Conservation (phyloP, 345 rosid species). For the Lumnitzera racemosa region DNA sequence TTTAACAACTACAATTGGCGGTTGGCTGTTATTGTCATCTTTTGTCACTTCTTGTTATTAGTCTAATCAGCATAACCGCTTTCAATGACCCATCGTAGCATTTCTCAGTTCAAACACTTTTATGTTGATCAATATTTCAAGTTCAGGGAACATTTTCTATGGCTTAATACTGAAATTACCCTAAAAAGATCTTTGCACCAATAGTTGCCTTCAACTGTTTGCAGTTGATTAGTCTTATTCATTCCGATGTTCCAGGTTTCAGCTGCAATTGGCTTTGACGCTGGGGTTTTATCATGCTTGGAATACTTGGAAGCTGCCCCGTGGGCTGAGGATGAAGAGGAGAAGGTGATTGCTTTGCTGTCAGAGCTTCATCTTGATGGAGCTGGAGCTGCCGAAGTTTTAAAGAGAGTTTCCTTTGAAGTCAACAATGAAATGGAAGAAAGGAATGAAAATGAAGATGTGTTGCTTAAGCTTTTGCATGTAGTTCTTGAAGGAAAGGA, state of each 20-base stretch:
- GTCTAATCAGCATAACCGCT: no score
- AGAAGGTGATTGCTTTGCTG: conserved; percentile 71
- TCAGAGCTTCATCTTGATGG: conserved; percentile 88
- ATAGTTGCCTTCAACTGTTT: background rate
- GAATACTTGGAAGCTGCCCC: conserved; percentile 99
- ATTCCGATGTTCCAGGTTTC: conserved; percentile 53
- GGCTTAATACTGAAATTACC: no score
- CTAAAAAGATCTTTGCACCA: background rate
- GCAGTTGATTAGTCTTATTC: conserved; percentile 2
- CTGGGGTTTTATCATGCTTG: conserved; percentile 91
- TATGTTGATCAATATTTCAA: no score
- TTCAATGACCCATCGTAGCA: no score
- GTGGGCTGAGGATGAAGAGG: conserved; percentile 99
- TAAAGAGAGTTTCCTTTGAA: conserved; percentile 86
- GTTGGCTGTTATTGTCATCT: no score
- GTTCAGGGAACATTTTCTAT: no score
- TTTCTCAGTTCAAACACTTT: no score
- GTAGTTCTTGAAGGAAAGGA: conserved; percentile 97
- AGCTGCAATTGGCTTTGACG: conserved; percentile 93
- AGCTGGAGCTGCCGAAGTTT: conserved; percentile 86
- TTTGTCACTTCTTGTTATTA: no score
- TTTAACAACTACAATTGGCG: no score
- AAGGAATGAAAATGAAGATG: conserved; percentile 52
- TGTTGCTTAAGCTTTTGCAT: conserved; percentile 74
- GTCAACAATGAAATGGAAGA: conserved; percentile 44